Evolutionary conservation across 2,329 filamentous ascomycete species (phyloP), one percentile per base, ranked within the genome.

Genomic region (Exophiala sideris): DNA sequence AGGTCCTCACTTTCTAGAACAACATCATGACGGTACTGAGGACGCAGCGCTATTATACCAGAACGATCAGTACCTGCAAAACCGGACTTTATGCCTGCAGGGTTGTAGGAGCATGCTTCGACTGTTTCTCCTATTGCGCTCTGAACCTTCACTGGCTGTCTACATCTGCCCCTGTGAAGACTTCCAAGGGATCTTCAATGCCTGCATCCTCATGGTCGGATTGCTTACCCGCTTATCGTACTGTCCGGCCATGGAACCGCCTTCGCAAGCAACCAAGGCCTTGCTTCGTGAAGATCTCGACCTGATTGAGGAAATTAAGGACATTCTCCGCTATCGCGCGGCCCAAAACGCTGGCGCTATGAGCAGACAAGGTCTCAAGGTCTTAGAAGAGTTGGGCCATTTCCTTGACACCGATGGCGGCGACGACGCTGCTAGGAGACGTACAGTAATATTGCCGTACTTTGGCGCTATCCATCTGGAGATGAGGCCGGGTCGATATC

Each of bases 121-220:
- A n/a, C 46, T 52, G 20, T 63, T 63, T 54, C 54, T 47, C 16
- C 14, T 55, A 14, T 45, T 63, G 7, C 59, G 61, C 24, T 50
- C 49, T 8, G 52, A 59, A n/a, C 61, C 61, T 11, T 50, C 57
- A 3, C n/a, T 62, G 20, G 58, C 61, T 3, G 59, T 63, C 12
- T 60, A 60, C 34, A 56, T 63, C 46, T 62, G 61, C 55, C 48
- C 54, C 38, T 63, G 61, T 46, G 59, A 63, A 34, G 61, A 63
- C 41, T 62, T 63, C 36, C 59, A 63, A 41, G 59, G 57, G 2
- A 52, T 63, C 5, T 45, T 63, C 42, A 57, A 49, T 20, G 51
- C 54, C 8, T 59, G 56, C 16, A 62, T 62, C 16, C 50, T 63
- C 3, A 53, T 61, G 45, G 56, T 63, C 3, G 59, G 59, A 11